These are phyloP conservation scores for Cystobasidiaceae sp. DNA, from an alignment of 1,284 basidiomycete species.

Conservation along the genomic window DNA sequence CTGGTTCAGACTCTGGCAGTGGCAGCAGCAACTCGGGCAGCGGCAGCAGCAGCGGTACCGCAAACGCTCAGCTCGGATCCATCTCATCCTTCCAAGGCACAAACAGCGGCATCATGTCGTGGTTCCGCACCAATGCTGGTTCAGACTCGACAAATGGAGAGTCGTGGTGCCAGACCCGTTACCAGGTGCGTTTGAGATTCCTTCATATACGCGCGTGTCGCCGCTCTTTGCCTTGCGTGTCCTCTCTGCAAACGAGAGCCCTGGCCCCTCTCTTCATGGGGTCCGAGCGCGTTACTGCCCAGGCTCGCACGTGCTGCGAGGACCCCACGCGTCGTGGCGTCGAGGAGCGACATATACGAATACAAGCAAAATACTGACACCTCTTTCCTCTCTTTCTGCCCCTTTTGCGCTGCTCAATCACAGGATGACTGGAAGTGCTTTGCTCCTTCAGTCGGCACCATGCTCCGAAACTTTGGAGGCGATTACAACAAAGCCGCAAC, in stretches of 20 bases:
- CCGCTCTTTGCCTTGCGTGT: not conserved
- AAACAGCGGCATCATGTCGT: constrained; percentile 14
- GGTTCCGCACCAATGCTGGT: constrained; percentile 22
- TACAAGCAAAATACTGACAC: too few relatives aligned
- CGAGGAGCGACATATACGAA: not conserved
- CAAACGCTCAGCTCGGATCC: constrained; percentile 3
- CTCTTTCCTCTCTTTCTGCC: too few relatives aligned
- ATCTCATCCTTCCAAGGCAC: constrained; percentile 15
- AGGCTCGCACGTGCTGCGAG: too few relatives aligned
- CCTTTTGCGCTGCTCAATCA: too few relatives aligned
- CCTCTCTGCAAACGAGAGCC: not conserved
- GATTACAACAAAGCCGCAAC: constrained; percentile 24
- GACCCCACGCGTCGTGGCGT: not conserved
- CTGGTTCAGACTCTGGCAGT: not conserved
- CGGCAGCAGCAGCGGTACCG: not conserved
- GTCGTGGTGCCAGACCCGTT: constrained; percentile 24
- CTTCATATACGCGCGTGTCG: not conserved
- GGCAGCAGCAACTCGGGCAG: not conserved
- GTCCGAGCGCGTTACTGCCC: too few relatives aligned
- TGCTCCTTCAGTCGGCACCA: constrained; percentile 12
- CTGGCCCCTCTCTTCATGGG: not conserved
- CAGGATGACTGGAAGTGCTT: constrained; percentile 32
- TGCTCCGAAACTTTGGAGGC: constrained; percentile 27
- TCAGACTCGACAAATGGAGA: constrained; percentile 17
- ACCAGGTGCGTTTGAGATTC: not conserved